Percentiles rank a stretch among this genome's conserved stretches.
These are phyloP conservation scores for Fraxinus baroniana DNA, from an alignment of 305 asterid genomes.

Conservation along the genomic window DNA sequence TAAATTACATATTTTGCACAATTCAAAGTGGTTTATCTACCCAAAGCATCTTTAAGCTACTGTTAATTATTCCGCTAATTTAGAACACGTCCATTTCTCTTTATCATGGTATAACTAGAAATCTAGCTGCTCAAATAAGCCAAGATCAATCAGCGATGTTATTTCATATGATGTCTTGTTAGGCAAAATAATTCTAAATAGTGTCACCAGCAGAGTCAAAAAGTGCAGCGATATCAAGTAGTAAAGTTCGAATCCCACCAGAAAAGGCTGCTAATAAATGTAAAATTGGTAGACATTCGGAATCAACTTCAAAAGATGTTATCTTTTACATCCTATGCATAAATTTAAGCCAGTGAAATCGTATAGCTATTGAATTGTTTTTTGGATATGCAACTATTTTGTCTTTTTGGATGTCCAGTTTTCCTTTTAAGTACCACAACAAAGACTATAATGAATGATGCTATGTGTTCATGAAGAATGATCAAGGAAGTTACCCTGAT, in stretches of 20 bases:
- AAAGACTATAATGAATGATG: background rate
- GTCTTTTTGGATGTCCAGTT: background rate
- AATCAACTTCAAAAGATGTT: background rate
- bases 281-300: background rate
- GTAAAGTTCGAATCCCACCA: background rate
- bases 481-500: constrained; percentile 61
- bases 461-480: background rate
- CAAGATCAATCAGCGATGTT: background rate
- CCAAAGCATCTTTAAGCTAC: background rate
- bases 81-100: background rate
- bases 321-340: background rate
- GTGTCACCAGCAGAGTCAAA: background rate
- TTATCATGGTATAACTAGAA: background rate
- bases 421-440: constrained; percentile 1
- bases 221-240: background rate
- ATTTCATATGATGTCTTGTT: background rate
- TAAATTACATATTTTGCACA: background rate
- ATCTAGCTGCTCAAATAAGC: background rate
- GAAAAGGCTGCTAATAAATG: background rate
- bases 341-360: background rate
- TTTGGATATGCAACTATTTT: background rate
- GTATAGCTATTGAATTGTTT: background rate
- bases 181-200: background rate
- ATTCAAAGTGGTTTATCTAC: background rate
- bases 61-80: background rate